Evolutionary conservation across 495 filamentous ascomycete species (phyloP).

Genomic region (Amorphotheca resinae): DNA sequence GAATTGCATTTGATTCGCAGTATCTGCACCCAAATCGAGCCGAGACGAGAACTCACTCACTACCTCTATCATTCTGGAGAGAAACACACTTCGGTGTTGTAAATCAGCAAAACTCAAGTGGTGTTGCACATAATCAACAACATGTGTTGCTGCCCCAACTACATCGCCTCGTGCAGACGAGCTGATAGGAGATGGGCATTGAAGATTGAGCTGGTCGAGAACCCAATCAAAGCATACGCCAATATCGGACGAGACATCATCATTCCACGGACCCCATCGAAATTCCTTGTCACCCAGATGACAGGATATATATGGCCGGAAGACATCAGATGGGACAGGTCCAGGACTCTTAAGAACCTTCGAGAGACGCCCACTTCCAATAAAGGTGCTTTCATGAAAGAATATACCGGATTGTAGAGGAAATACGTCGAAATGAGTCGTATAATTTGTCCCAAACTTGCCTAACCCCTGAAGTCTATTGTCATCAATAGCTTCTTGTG

Average conservation of each 20-base stretch:
- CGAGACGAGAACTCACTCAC: conserved; percentile 20
- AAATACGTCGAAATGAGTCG: conserved; percentile 60
- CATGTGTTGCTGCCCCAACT: conserved; percentile 18
- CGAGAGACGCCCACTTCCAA: conserved; percentile 58
- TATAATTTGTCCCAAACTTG: conserved; percentile 52
- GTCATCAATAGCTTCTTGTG: conserved; percentile 18
- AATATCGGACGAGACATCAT: conserved; percentile 53
- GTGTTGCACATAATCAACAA: conserved; percentile 24
- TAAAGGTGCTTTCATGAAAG: conserved; percentile 64
- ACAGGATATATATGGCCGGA: conserved; percentile 23
- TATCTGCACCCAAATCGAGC: neutral
- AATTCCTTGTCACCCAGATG: conserved; percentile 36
- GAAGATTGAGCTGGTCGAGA: conserved; percentile 27
- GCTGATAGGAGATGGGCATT: conserved; percentile 3
- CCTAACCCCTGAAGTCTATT: conserved; percentile 42
- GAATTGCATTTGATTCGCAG: neutral
- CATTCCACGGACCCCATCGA: conserved; percentile 60
- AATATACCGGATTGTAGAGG: conserved; percentile 55
- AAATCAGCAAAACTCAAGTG: conserved; percentile 24
- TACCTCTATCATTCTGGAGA: conserved; percentile 32
- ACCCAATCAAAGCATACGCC: conserved; percentile 45
- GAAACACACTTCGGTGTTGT: conserved; percentile 25
- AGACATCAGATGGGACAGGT: conserved; percentile 20
- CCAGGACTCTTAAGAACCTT: conserved; percentile 30
- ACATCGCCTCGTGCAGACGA: conserved; percentile 9